These are phyloP conservation scores for Daedaleopsis nitida DNA, from an alignment of 768 basidiomycete species.

Conservation along the genomic window DNA sequence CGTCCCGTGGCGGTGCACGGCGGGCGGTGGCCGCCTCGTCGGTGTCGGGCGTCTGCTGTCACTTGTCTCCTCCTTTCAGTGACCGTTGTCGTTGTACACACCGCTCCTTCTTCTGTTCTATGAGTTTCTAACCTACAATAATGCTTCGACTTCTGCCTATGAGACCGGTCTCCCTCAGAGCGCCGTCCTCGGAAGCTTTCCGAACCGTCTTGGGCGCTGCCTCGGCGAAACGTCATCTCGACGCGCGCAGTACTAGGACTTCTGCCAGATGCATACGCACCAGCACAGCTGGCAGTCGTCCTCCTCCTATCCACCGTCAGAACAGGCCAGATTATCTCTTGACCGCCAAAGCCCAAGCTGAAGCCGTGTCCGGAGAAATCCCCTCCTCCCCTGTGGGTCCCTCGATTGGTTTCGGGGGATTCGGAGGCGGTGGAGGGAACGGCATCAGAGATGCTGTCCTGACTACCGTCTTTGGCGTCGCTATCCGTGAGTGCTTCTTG, in stretches of 20 bases:
- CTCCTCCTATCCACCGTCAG: not conserved
- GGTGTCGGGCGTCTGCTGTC: not conserved
- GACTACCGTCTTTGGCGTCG: slow-evolving; percentile 62
- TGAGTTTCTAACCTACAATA: not conserved
- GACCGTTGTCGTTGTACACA: not conserved
- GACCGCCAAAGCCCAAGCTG: slow-evolving; percentile 3
- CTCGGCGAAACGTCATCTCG: not conserved
- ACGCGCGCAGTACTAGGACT: not conserved
- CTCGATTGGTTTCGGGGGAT: slow-evolving; percentile 8
- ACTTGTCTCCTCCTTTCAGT: not conserved
- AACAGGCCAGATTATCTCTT: not conserved
- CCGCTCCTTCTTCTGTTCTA: not conserved
- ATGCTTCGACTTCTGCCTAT: not conserved
- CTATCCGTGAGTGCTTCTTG: slow-evolving; percentile 47
- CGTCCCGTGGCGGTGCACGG: too few species aligned
- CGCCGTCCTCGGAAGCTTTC: not conserved
- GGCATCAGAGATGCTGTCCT: slow-evolving; percentile 49
- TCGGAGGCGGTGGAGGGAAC: slow-evolving; percentile 12
- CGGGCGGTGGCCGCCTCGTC: too few species aligned
- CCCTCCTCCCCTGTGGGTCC: slow-evolving; percentile 18
- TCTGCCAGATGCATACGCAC: too few species aligned
- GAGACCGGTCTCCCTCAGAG: not conserved
- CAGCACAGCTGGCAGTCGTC: not conserved
- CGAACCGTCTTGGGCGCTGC: not conserved
- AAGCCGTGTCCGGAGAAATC: slow-evolving; percentile 16